A percentile compares a stretch with the other conserved stretches of the same genome.
These are phyloP conservation scores for Pythium scleroteichum DNA, from an alignment of 352 stramenopile genomes.

Conservation along the genomic window DNA sequence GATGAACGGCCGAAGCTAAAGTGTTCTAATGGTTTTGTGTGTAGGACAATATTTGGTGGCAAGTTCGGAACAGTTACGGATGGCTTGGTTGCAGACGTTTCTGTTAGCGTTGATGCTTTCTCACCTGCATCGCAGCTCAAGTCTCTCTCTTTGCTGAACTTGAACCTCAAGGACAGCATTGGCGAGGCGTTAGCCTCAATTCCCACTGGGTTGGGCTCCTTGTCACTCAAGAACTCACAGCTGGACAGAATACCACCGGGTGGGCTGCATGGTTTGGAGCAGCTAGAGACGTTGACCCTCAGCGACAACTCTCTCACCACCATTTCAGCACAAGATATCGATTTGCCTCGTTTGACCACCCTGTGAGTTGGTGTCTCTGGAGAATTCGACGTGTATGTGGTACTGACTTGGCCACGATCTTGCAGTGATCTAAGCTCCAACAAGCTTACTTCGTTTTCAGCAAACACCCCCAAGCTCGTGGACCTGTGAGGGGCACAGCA, in stretches of 20 bases:
- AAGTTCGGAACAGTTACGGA: neutral
- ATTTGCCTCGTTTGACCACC: neutral
- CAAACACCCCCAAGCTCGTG: neutral
- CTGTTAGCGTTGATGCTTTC: neutral
- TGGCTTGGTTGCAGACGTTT: slow-evolving; percentile 8
- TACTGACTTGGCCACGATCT: neutral
- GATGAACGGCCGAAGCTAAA: no score
- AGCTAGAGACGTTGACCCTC: slow-evolving; percentile 1
- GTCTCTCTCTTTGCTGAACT: slow-evolving; percentile 1
- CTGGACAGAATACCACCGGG: neutral
- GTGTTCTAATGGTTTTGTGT: neutral
- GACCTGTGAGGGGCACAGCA: neutral
- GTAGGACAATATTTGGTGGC: slow-evolving; percentile 15
- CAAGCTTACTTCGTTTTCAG: neutral
- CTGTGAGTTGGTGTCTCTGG: slow-evolving; percentile 2
- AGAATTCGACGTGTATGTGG: neutral
- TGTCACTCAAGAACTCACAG: neutral
- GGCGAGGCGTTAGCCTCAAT: neutral
- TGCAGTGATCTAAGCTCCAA: slow-evolving; percentile 6
- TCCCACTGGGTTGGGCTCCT: neutral
- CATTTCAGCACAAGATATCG: neutral
- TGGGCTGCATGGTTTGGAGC: neutral
- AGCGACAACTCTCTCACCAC: slow-evolving; percentile 1
- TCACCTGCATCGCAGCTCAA: neutral
- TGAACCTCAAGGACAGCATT: slow-evolving; percentile 5